Conservation (phyloP, 495 filamentous ascomycete genomes). For the Aspergillus panamensis region DNA sequence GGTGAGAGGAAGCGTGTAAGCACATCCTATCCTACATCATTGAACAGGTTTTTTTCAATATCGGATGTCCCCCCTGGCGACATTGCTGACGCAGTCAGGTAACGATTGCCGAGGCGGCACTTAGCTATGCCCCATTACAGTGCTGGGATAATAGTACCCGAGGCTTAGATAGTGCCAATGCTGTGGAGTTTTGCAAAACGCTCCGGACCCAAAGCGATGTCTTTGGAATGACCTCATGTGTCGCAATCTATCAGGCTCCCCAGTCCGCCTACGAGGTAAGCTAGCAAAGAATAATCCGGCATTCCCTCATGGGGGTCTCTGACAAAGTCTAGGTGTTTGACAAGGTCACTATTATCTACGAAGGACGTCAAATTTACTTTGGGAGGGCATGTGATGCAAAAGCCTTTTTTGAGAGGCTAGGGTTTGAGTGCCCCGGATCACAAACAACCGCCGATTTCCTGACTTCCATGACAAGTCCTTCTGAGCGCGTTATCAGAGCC, state of each 20-base stretch:
- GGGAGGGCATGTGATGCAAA: slow-evolving; percentile 51
- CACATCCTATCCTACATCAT: too few species aligned
- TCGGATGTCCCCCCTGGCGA: too few species aligned
- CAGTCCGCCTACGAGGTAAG: slow-evolving; percentile 64
- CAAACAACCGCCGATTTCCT: slow-evolving; percentile 65
- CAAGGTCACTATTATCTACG: slow-evolving; percentile 53
- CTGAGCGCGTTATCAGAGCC: slow-evolving; percentile 51
- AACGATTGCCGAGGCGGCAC: slow-evolving; percentile 16
- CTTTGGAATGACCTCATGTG: slow-evolving; percentile 65
- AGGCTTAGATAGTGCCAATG: slow-evolving; percentile 74
- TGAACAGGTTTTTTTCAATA: too few species aligned
- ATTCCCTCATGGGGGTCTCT: neutral
- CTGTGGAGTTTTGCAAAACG: slow-evolving; percentile 61
- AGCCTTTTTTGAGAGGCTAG: slow-evolving; percentile 52
- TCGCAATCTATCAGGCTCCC: slow-evolving; percentile 72
- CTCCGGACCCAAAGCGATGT: slow-evolving; percentile 65
- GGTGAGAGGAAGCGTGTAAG: slow-evolving; percentile 57
- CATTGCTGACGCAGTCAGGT: too few species aligned
- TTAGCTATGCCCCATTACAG: slow-evolving; percentile 44
- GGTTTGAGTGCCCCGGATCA: slow-evolving; percentile 52
- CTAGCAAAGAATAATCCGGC: neutral
- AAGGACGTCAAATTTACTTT: slow-evolving; percentile 58
- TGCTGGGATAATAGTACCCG: slow-evolving; percentile 83
- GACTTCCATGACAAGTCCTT: slow-evolving; percentile 61
- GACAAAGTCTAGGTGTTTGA: slow-evolving; percentile 44